Evolutionary conservation across 345 rosid genomes (phyloP).

Genomic region (Durio zibethinus): DNA sequence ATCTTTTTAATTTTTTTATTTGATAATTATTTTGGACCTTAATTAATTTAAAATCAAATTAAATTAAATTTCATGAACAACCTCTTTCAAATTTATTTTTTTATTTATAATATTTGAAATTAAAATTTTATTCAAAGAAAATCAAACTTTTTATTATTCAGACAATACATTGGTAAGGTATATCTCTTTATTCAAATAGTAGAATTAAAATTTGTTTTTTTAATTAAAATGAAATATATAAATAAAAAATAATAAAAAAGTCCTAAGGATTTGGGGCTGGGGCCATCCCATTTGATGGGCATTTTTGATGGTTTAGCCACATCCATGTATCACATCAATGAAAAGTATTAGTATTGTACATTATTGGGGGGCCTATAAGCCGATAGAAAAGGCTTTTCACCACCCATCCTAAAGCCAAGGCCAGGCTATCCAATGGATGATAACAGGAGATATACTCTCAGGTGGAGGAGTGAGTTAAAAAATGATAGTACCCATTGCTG

Average conservation of each 20-base stretch:
- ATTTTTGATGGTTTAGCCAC: constrained; percentile 6
- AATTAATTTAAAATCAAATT: too few relatives aligned
- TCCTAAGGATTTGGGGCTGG: background rate
- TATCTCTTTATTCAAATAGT: background rate
- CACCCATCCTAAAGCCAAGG: background rate
- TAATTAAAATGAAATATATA: background rate
- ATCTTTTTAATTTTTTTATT: too few relatives aligned
- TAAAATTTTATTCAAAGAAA: too few relatives aligned
- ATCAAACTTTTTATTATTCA: too few relatives aligned
- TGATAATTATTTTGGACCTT: too few relatives aligned
- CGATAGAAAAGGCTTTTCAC: background rate
- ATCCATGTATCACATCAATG: constrained; percentile 14
- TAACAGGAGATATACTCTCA: background rate
- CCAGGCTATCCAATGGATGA: constrained; percentile 6
- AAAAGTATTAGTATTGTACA: constrained; percentile 12
- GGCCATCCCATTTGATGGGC: background rate
- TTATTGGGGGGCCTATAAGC: background rate
- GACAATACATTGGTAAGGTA: too few relatives aligned
- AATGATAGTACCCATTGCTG: constrained; percentile 3
- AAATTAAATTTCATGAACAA: too few relatives aligned
- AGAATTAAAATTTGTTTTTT: background rate
- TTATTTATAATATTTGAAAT: too few relatives aligned
- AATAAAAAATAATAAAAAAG: background rate
- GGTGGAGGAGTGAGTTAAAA: background rate
- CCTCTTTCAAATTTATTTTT: too few relatives aligned